Conservation (phyloP, 2,329 filamentous ascomycete genomes). For the Rosellinia necatrix region DNA sequence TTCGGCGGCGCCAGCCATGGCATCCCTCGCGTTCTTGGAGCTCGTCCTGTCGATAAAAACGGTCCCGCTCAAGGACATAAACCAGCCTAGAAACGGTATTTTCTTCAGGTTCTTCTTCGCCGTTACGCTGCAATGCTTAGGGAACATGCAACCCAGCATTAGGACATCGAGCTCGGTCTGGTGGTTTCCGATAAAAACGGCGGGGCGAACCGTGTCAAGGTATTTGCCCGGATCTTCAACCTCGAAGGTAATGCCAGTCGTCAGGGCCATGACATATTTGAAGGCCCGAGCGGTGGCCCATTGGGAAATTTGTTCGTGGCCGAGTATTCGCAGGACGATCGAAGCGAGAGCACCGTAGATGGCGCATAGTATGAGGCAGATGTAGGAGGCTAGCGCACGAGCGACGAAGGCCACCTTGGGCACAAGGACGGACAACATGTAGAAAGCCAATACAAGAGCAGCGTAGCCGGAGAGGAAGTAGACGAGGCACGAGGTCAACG, state of each 20-base stretch:
- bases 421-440: slow-evolving; percentile 62
- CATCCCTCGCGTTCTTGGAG: slow-evolving; percentile 77
- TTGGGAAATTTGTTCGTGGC: slow-evolving; percentile 78
- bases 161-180: slow-evolving; percentile 95
- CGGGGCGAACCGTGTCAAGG: slow-evolving; percentile 71
- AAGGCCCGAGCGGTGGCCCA: slow-evolving; percentile 83
- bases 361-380: slow-evolving; percentile 63
- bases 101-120: slow-evolving; percentile 84
- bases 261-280: slow-evolving; percentile 74
- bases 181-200: slow-evolving; percentile 92
- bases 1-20: slow-evolving; percentile 80
- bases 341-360: slow-evolving; percentile 78
- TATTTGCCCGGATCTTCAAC: slow-evolving; percentile 69
- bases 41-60: slow-evolving; percentile 96
- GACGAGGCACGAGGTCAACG: slow-evolving; percentile 34
- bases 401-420: slow-evolving; percentile 70
- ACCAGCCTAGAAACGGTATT: slow-evolving; percentile 89
- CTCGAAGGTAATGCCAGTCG: slow-evolving; percentile 78
- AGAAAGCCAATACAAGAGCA: slow-evolving; percentile 60
- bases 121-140: slow-evolving; percentile 88
- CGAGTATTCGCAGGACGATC: slow-evolving; percentile 70
- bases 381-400: slow-evolving; percentile 69
- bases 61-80: slow-evolving; percentile 84
- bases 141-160: slow-evolving; percentile 87
- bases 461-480: slow-evolving; percentile 58